These are phyloP conservation scores for Drosera spatulata DNA, from an alignment of 179 eudicot genomes.

Conservation along the genomic window DNA sequence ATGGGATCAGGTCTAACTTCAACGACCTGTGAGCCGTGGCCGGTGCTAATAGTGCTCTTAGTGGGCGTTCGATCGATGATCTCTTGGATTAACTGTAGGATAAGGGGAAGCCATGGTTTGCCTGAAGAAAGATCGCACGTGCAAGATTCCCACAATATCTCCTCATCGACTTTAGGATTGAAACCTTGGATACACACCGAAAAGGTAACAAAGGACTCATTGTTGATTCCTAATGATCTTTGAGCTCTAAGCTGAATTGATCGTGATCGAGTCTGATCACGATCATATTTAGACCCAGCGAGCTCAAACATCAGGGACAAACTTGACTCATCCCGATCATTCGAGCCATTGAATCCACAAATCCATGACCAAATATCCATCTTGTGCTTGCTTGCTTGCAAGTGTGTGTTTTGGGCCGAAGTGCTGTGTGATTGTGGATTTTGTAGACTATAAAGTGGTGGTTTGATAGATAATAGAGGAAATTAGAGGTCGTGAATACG, in stretches of 20 bases:
- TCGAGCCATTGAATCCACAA: constrained; percentile 47
- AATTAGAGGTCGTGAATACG: constrained; percentile 22
- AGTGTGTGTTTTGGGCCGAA: neutral
- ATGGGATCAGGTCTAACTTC: constrained; percentile 44
- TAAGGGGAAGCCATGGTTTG: constrained; percentile 59
- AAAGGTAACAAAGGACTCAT: constrained; percentile 30
- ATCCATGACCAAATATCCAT: constrained; percentile 96
- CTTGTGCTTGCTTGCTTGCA: neutral
- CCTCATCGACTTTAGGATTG: constrained; percentile 11
- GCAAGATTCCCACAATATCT: constrained; percentile 56
- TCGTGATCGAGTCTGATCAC: constrained; percentile 1
- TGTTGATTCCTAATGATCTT: constrained; percentile 17
- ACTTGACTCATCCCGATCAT: constrained; percentile 36
- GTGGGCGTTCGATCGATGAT: constrained; percentile 47
- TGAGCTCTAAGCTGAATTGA: constrained; percentile 53
- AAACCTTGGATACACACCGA: constrained; percentile 35
- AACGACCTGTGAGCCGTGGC: constrained; percentile 30
- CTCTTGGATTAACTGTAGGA: constrained; percentile 71
- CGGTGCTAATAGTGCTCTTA: constrained; percentile 25
- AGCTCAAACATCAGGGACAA: constrained; percentile 35
- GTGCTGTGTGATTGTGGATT: neutral
- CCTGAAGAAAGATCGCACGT: constrained; percentile 41
- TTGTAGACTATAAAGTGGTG: neutral
- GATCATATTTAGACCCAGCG: constrained; percentile 16
- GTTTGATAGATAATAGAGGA: constrained; percentile 2